phyloP scores from a whole-genome alignment of 352 stramenopile species.

The Globisporangium perplexum region DNA sequence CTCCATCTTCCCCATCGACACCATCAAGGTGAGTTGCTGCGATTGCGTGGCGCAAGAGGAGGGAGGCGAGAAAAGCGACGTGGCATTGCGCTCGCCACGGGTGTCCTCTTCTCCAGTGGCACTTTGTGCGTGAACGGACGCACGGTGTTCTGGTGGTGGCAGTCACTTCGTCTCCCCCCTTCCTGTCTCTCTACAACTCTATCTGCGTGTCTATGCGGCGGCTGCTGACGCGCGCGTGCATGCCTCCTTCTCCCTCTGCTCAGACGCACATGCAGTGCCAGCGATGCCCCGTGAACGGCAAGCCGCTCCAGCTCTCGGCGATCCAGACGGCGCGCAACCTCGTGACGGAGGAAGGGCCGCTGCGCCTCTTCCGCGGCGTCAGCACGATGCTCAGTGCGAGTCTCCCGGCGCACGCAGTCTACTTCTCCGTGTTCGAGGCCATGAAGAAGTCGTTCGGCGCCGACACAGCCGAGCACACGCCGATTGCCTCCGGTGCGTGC shows the following conservation, averaged over 20 bases:
- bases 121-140: not conserved
- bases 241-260: conserved; percentile 11
- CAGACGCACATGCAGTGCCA: conserved; percentile 97
- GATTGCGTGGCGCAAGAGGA: not conserved
- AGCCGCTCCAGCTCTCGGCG: conserved; percentile 46
- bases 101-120: no score
- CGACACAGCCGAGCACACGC: conserved; percentile 62
- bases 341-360: conserved; percentile 55
- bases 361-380: conserved; percentile 94
- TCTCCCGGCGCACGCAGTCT: conserved; percentile 93
- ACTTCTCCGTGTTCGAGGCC: conserved; percentile 92
- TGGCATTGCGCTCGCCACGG: no score
- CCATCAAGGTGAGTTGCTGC: conserved; percentile 52
- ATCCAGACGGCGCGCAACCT: conserved; percentile 58
- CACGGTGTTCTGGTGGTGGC: conserved; percentile 9
- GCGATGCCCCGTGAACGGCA: conserved; percentile 61
- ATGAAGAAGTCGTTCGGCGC: conserved; percentile 81
- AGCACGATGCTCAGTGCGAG: conserved; percentile 97
- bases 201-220: not conserved
- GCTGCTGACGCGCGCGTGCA: not conserved
- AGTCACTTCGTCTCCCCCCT: not conserved
- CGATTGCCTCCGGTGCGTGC: conserved; percentile 46
- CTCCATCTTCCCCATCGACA: conserved; percentile 96
- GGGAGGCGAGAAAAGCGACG: not conserved
- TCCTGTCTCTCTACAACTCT: conserved; percentile 5